These are phyloP conservation scores for Schoenoplectus triqueter DNA, from an alignment of 202 grass and related monocot species.

Conservation along the genomic window DNA sequence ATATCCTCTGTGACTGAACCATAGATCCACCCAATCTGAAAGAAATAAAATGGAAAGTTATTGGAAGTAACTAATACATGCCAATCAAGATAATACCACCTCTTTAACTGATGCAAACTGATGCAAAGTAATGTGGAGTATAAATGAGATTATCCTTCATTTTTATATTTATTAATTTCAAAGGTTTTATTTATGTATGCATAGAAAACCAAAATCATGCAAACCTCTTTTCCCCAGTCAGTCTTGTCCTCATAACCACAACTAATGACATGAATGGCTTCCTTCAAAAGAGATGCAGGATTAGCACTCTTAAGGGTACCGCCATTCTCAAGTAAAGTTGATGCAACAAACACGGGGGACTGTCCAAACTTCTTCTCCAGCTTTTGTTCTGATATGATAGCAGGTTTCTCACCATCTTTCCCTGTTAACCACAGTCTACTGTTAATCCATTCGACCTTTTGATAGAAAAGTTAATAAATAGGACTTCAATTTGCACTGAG, in stretches of 20 bases:
- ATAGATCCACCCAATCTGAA: conserved; percentile 93
- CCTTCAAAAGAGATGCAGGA: conserved; percentile 85
- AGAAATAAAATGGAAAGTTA: conserved; percentile 20
- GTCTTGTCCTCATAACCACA: conserved; percentile 95
- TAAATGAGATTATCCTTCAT: neutral
- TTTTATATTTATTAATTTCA: conserved; percentile 27
- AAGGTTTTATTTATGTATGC: neutral
- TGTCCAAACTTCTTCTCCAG: conserved; percentile 93
- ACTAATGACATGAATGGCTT: conserved; percentile 92
- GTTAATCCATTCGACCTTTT: neutral
- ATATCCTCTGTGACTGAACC: conserved; percentile 99
- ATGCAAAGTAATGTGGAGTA: neutral
- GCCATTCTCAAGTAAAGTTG: conserved; percentile 89
- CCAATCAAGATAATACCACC: conserved; percentile 5
- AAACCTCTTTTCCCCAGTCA: conserved; percentile 67
- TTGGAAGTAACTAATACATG: neutral
- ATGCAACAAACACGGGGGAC: conserved; percentile 87
- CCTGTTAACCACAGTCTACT: conserved; percentile 21
- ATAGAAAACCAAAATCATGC: neutral
- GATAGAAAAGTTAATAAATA: conserved; percentile 22
- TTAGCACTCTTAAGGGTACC: conserved; percentile 76
- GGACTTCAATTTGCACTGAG: neutral
- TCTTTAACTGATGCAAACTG: neutral
- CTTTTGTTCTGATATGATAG: conserved; percentile 66
- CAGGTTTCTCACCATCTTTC: conserved; percentile 59